Conservation (phyloP, 305 asterid species). For the Fraxinus ornus region DNA sequence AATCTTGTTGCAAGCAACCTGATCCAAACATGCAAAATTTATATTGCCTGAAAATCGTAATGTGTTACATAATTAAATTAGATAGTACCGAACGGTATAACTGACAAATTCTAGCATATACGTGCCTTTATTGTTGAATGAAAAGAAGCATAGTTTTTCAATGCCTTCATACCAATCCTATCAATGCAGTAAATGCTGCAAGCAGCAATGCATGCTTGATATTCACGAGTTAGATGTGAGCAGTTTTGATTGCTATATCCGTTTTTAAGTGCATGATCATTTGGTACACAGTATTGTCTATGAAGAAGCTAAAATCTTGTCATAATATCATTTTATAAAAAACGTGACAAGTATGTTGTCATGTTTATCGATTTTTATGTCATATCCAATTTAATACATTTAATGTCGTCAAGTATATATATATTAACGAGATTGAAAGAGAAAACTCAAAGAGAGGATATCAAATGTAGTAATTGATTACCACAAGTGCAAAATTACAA, state of each 20-base stretch:
- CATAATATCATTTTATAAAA: background rate
- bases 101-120: background rate
- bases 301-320: background rate
- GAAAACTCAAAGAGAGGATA: background rate
- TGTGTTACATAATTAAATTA: background rate
- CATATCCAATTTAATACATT: background rate
- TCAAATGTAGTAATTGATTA: background rate
- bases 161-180: background rate
- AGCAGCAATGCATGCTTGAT: background rate
- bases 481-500: background rate
- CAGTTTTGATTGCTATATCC: background rate
- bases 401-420: background rate
- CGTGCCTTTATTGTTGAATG: background rate
- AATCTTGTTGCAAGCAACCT: background rate
- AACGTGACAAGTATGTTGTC: background rate
- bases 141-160: background rate
- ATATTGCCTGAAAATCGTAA: background rate
- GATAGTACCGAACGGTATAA: background rate
- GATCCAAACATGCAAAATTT: background rate
- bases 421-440: background rate
- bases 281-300: background rate
- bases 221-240: background rate
- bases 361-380: background rate
- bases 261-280: background rate
- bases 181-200: background rate